Evolutionary conservation across 2,329 filamentous ascomycete genomes (phyloP), one percentile per base, ranked within the genome.

Genomic region (Penicillium nordicum): DNA sequence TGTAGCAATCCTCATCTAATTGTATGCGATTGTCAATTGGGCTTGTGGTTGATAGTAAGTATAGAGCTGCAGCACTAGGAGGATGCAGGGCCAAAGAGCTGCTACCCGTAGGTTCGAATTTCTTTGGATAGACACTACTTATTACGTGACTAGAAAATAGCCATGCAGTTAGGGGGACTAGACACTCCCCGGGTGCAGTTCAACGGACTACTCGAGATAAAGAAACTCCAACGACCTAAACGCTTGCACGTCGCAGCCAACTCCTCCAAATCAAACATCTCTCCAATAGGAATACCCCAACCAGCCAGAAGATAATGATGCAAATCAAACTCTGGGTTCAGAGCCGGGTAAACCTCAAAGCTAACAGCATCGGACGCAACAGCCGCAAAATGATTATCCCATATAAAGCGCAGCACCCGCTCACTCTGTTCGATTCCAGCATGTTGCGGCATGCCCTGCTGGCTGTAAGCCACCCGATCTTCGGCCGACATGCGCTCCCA

Each of bases 341-440:
- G 40, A 16, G 71, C 57, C 8, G 78, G 77, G 62, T 78, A 81
- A 3, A 79, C 79, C 65, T 86, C 84, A 61, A 84, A 82, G 8
- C 77, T 79, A n/a, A 84, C 80, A 38, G 80, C 79, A 56, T 87
- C 84, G 1, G 83, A 82, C 0, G 80, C 84, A 1, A 85, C 79
- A 1, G 84, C 84, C 0, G 82, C 74, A 66, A 87, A 86, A 44
- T 79, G 76, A 53, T 79, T 75, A 52, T 86, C 80, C 82, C 84
- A 86, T 21, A 86, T 71, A 77, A 84, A 87, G 14, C 78, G 74
- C 8, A 84, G 72, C 11, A 80, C 71, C 4, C 69, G 70, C 62
- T 74, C 72, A 18, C 69, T 74, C 59, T 74, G 72, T 60, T 74
- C 72, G 18, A 74, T 66, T 0, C 72, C 72, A 7, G 71, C 68